Evolutionary conservation across 345 rosid species (phyloP).

Genomic region (Gossypium sturtianum): DNA sequence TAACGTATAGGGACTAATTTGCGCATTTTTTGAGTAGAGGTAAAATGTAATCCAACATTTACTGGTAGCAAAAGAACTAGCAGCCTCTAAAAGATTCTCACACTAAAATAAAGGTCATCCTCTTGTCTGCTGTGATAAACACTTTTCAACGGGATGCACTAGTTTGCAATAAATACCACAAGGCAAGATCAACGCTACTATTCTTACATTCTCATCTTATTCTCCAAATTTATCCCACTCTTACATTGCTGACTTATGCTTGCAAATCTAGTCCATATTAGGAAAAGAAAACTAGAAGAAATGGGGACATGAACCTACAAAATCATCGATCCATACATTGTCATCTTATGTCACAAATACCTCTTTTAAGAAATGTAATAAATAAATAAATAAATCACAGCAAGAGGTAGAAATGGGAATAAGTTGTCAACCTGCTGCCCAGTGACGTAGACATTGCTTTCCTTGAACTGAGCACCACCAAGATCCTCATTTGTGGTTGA

Average conservation of each 20-base stretch:
- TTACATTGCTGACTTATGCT: neutral
- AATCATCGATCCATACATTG: neutral
- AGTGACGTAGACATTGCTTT: slow-evolving; percentile 59
- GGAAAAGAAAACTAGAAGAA: neutral
- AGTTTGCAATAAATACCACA: neutral
- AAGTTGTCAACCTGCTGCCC: slow-evolving; percentile 62
- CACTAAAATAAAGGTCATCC: neutral
- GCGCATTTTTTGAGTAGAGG: no score
- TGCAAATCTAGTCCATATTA: neutral
- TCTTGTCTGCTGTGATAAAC: neutral
- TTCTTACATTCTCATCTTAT: neutral
- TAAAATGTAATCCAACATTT: neutral
- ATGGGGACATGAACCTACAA: neutral
- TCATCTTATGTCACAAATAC: neutral
- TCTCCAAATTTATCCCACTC: neutral
- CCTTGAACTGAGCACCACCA: slow-evolving; percentile 67
- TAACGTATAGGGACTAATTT: no score
- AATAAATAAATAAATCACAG: slow-evolving; percentile 1
- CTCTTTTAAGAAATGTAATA: neutral
- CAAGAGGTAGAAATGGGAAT: slow-evolving; percentile 1
- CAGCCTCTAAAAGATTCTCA: neutral
- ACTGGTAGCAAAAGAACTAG: neutral
- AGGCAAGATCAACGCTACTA: neutral
- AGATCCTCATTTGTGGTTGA: slow-evolving; percentile 70
- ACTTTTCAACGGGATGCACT: neutral